These are phyloP conservation scores for Scheffersomyces amazonensis DNA, from an alignment of 805 yeast species.

Conservation along the genomic window DNA sequence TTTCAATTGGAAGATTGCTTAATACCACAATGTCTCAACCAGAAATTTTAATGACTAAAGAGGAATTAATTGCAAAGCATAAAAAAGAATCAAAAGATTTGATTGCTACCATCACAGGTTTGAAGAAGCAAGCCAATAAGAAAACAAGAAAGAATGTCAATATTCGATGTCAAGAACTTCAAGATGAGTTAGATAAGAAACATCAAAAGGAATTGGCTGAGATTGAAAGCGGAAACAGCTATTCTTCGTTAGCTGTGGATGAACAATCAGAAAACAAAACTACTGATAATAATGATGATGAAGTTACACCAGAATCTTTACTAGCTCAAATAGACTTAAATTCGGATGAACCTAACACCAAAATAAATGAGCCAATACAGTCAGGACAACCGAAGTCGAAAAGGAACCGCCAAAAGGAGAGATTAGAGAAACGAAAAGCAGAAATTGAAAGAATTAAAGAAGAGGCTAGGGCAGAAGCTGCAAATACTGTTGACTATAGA, in stretches of 20 bases:
- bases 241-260: conserved; percentile 1
- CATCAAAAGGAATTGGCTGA: conserved; percentile 53
- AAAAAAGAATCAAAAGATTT: conserved; percentile 67
- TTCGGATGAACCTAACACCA: conserved; percentile 1
- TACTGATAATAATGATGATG: conserved; percentile 47
- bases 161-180: conserved; percentile 58
- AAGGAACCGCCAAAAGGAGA: conserved; percentile 82
- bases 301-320: conserved; percentile 64
- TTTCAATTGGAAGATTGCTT: too few species aligned
- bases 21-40: too few species aligned
- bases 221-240: conserved; percentile 7
- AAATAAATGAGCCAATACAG: neutral
- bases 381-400: conserved; percentile 19
- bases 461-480: conserved; percentile 74
- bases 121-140: conserved; percentile 82
- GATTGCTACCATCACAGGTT: conserved; percentile 62
- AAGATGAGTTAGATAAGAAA: conserved; percentile 47
- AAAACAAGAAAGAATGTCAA: conserved; percentile 69
- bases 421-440: conserved; percentile 72
- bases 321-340: conserved; percentile 47
- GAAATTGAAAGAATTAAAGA: conserved; percentile 58
- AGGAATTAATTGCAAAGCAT: conserved; percentile 58
- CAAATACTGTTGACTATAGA: conserved; percentile 60
- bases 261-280: conserved; percentile 26
- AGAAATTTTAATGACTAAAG: conserved; percentile 18